Conservation (phyloP, 352 stramenopile species). For the Aphanomyces euteiches region DNA sequence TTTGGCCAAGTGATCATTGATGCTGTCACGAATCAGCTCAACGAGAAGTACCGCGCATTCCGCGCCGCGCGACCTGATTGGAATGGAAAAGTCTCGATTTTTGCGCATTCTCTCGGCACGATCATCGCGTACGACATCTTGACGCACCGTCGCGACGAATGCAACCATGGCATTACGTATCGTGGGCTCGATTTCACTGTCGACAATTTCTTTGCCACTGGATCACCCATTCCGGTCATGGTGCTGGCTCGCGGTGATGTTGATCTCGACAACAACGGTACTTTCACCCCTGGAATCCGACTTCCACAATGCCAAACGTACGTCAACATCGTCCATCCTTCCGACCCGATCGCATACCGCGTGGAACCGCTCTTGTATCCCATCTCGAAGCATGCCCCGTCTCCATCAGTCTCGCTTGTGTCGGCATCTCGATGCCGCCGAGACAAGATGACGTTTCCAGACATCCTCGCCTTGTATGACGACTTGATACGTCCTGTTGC, state of each 20-base stretch:
- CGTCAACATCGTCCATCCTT: constrained; percentile 95
- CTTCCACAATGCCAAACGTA: constrained; percentile 78
- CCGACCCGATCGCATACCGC: constrained; percentile 92
- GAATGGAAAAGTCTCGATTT: constrained; percentile 84
- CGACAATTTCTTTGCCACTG: constrained; percentile 82
- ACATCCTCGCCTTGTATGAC: constrained; percentile 71
- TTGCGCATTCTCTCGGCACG: constrained; percentile 85
- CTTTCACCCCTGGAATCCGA: constrained; percentile 41
- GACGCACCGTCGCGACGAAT: constrained; percentile 60
- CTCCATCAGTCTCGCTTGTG: neutral
- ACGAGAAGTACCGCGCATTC: constrained; percentile 88
- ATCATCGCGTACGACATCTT: constrained; percentile 93
- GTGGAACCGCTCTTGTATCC: constrained; percentile 91
- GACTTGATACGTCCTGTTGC: neutral
- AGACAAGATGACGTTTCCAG: constrained; percentile 58
- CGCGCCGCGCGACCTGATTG: constrained; percentile 66
- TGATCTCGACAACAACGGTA: constrained; percentile 42
- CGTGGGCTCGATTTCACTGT: constrained; percentile 78
- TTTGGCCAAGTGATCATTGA: constrained; percentile 92
- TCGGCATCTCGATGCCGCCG: constrained; percentile 42
- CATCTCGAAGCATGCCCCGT: too few relatives aligned
- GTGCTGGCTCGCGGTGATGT: constrained; percentile 86
- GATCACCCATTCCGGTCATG: constrained; percentile 88
- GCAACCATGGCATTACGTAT: constrained; percentile 68
- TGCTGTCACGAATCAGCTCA: constrained; percentile 83